These are phyloP conservation scores for Phycomyces blakesleeanus DNA, from an alignment of 192 early-diverging fungal species.

Conservation along the genomic window DNA sequence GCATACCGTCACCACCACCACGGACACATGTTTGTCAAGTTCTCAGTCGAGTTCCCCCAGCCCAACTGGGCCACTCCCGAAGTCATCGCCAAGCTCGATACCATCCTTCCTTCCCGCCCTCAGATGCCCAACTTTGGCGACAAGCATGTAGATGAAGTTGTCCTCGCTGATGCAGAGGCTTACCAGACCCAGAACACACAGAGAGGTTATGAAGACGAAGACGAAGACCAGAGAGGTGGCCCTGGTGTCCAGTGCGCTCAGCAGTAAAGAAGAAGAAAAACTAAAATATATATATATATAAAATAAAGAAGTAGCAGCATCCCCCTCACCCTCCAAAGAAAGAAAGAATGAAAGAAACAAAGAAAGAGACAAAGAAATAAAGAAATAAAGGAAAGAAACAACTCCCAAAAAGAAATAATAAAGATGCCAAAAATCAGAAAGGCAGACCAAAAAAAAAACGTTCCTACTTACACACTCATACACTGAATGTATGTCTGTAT, in stretches of 20 bases:
- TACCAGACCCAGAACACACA: conserved; percentile 22
- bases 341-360: neutral
- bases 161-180: conserved; percentile 45
- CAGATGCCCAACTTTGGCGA: conserved; percentile 50
- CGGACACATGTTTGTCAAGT: conserved; percentile 92
- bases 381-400: no score
- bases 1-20: conserved; percentile 81
- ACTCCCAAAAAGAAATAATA: no score
- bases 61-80: conserved; percentile 74
- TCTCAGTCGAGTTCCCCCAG: conserved; percentile 89
- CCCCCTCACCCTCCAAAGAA: no score
- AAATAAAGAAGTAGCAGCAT: neutral
- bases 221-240: conserved; percentile 26
- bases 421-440: no score
- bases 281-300: neutral
- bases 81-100: conserved; percentile 72
- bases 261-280: conserved; percentile 13
- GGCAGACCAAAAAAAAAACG: no score
- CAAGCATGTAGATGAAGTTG: conserved; percentile 77
- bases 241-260: conserved; percentile 37
- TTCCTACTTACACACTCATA: no score
- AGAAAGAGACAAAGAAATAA: no score
- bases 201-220: conserved; percentile 21
- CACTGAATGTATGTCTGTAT: no score
- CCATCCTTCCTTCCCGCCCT: conserved; percentile 75